Conservation (phyloP, 352 stramenopile species). For the Phytopythium boreale region DNA sequence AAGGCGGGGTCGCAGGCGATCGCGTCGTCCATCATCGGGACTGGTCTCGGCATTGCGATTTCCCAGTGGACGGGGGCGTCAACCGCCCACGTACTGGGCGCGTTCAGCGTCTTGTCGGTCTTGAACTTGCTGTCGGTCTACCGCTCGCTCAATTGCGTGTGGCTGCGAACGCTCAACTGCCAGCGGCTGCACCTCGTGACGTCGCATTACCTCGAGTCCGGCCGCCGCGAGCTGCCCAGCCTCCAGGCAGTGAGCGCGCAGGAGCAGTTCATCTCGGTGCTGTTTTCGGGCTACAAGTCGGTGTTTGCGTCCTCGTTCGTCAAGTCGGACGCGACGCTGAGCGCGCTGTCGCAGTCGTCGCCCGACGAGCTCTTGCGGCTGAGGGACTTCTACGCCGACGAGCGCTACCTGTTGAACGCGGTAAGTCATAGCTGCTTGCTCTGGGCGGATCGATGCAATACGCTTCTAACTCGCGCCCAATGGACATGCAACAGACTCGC, state of each 20-base stretch:
- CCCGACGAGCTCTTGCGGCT: slow-evolving; percentile 36
- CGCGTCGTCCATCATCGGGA: slow-evolving; percentile 86
- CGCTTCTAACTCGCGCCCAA: background rate
- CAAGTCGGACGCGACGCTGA: slow-evolving; percentile 42
- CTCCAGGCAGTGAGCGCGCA: slow-evolving; percentile 32
- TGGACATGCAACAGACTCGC: background rate
- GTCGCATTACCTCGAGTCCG: slow-evolving; percentile 35
- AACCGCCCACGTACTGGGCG: slow-evolving; percentile 43
- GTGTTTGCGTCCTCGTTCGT: slow-evolving; percentile 48
- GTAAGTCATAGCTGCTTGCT: slow-evolving; percentile 10
- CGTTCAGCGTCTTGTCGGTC: slow-evolving; percentile 47
- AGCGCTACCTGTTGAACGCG: slow-evolving; percentile 63
- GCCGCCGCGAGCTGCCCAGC: slow-evolving; percentile 14
- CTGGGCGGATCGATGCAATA: background rate
- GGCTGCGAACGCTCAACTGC: slow-evolving; percentile 64
- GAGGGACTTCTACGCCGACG: slow-evolving; percentile 36
- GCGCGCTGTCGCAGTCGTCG: slow-evolving; percentile 32
- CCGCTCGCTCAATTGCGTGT: slow-evolving; percentile 51
- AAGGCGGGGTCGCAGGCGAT: slow-evolving; percentile 95
- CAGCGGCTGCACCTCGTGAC: slow-evolving; percentile 59
- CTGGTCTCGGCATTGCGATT: slow-evolving; percentile 58
- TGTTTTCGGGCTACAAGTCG: slow-evolving; percentile 49
- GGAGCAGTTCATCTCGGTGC: slow-evolving; percentile 56
- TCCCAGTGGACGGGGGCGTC: slow-evolving; percentile 55
- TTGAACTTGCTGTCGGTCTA: slow-evolving; percentile 63